A percentile compares a stretch with the other conserved stretches of the same genome.
Conservation (phyloP, 2,329 filamentous ascomycete genomes). For the Aspergillus thermomutatus region DNA sequence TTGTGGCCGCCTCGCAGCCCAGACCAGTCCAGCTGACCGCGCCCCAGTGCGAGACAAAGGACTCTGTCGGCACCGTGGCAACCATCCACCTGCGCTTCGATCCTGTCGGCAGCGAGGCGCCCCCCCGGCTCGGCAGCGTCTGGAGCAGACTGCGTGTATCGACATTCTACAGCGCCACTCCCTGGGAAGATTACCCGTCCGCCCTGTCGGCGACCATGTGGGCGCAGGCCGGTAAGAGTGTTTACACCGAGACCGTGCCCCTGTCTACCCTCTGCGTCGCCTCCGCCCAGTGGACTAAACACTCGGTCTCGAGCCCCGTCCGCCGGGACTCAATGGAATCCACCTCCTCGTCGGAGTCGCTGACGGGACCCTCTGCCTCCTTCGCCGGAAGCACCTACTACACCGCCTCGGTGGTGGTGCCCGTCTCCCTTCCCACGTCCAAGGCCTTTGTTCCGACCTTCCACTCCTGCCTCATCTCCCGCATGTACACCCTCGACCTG, state of each 20-base stretch:
- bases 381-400: slow-evolving; percentile 54
- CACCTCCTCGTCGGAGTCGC: slow-evolving; percentile 26
- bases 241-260: slow-evolving; percentile 51
- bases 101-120: slow-evolving; percentile 49
- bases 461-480: slow-evolving; percentile 64
- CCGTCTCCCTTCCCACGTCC: slow-evolving; percentile 57
- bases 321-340: slow-evolving; percentile 28
- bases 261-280: slow-evolving; percentile 56
- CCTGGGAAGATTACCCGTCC: slow-evolving; percentile 50
- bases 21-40: slow-evolving; percentile 51
- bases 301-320: slow-evolving; percentile 33
- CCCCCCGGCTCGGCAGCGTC: slow-evolving; percentile 53
- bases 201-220: slow-evolving; percentile 39
- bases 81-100: slow-evolving; percentile 61
- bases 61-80: slow-evolving; percentile 52
- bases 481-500: slow-evolving; percentile 61
- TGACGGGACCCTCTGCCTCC: slow-evolving; percentile 32
- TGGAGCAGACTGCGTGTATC: slow-evolving; percentile 54
- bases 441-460: slow-evolving; percentile 67
- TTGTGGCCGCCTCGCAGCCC: slow-evolving; percentile 58
- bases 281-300: slow-evolving; percentile 56
- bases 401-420: slow-evolving; percentile 61
- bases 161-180: slow-evolving; percentile 55
- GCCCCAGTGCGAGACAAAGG: slow-evolving; percentile 31
- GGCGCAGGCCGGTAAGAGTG: slow-evolving; percentile 44